phyloP scores from a whole-genome alignment of 164 flowering plant genomes.

The Berberis thunbergii region DNA sequence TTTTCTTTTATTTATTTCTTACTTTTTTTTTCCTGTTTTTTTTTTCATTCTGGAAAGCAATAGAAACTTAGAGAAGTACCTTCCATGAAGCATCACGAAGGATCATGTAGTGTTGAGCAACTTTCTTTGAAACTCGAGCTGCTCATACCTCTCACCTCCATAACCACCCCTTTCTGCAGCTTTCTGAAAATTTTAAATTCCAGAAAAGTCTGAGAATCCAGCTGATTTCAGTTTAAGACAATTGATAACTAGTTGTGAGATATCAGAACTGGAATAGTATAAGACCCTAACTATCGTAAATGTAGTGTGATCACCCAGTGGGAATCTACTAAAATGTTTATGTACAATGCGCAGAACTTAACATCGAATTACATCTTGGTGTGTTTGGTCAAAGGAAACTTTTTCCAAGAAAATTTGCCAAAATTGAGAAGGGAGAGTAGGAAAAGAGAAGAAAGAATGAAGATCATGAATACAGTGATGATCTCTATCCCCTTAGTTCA shows the following conservation, averaged over 20 bases:
- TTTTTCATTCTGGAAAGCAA: too few species aligned
- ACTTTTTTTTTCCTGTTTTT: neutral
- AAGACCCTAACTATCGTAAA: neutral
- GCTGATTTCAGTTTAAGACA: neutral
- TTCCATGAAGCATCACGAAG: slow-evolving; percentile 74
- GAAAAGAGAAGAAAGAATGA: too few species aligned
- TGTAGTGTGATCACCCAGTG: too few species aligned
- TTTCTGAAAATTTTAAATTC: slow-evolving; percentile 36
- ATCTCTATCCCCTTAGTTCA: too few species aligned
- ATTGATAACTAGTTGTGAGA: neutral
- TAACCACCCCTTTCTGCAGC: slow-evolving; percentile 90
- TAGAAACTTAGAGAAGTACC: slow-evolving; percentile 22
- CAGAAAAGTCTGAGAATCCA: neutral
- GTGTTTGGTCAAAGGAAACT: too few species aligned
- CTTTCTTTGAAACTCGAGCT: slow-evolving; percentile 79
- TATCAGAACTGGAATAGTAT: too few species aligned
- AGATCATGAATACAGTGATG: too few species aligned
- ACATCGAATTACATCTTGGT: too few species aligned
- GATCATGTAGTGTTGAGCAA: slow-evolving; percentile 37
- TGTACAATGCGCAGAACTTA: too few species aligned
- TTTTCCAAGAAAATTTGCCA: too few species aligned
- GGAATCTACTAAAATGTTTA: too few species aligned
- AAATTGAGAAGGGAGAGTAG: too few species aligned
- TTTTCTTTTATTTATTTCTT: neutral
- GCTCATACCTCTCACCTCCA: slow-evolving; percentile 85